These are phyloP conservation scores for Pterocarpus macrocarpus DNA, from an alignment of 306 rosid genomes.

Conservation along the genomic window DNA sequence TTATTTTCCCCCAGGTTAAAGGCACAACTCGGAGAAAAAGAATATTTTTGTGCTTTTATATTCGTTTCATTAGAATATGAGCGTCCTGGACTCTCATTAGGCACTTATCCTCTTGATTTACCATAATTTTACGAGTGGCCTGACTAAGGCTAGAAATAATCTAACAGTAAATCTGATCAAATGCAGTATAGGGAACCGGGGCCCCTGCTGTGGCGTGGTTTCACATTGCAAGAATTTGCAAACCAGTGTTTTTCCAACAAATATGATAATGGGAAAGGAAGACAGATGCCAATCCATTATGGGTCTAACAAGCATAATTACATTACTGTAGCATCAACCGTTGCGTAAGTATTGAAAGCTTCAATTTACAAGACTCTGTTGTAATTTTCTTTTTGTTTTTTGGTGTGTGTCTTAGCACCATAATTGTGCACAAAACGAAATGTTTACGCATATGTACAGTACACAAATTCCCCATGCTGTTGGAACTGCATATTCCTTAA, in stretches of 20 bases:
- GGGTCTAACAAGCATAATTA: constrained; percentile 89
- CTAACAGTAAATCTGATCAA: constrained; percentile 27
- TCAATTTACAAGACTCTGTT: not conserved
- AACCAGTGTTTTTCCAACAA: constrained; percentile 82
- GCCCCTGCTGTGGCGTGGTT: constrained; percentile 92
- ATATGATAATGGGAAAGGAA: constrained; percentile 85
- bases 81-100: constrained; percentile 8
- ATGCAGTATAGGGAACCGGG: constrained; percentile 93
- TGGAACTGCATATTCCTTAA: constrained; percentile 96
- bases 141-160: constrained; percentile 24
- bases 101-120: constrained; percentile 9
- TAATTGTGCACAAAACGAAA: constrained; percentile 19
- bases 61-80: not conserved
- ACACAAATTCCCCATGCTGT: constrained; percentile 95
- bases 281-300: constrained; percentile 95
- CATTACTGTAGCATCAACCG: constrained; percentile 82
- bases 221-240: constrained; percentile 86
- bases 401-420: not conserved
- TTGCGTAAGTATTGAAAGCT: constrained; percentile 70
- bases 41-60: not conserved
- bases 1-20: constrained; percentile 89
- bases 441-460: constrained; percentile 51
- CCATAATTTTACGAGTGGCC: not conserved
- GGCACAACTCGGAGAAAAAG: not conserved
- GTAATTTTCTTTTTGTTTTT: not conserved